Base-by-base conservation (phyloP, 768 basidiomycete genomes). In the Collybia mongolica region DNA sequence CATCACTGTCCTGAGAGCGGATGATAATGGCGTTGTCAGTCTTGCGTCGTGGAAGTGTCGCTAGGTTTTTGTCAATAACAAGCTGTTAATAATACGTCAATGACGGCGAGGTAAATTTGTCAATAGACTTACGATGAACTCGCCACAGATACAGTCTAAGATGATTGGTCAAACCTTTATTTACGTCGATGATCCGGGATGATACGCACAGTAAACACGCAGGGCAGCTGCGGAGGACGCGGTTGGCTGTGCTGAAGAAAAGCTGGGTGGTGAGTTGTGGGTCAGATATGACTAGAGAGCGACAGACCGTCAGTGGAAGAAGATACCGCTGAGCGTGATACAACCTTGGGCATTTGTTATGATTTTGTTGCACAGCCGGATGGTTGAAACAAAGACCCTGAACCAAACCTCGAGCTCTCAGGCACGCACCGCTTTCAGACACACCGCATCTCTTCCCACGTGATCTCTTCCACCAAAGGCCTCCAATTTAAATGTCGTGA, bases 251-350 rank as follows among this genome's bases (percentile, higher is more conserved):
- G 88, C 89, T 92, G 64, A 29, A 61, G 58, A 49, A 38, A 45
- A 42, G 24, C 46, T 52, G 22, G 14, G 28, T 22, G 44, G 51
- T 45, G n/a, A 47, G 36, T 39, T 24, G 24, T 17, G 20, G 19
- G 22, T 36, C 29, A 35, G 8, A 17, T 22, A 23, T 19, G 36
- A 14, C 22, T 35, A 32, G 20, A 40, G 40, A 41, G 2, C 32
- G 5, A 68, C 79, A 54, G 45, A 90, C 90, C 90, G 64, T 91
- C 88, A 29, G 90, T 84, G 3, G 92, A 94, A 2, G 92, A 90
- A 7, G 93, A 93, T 53, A 93, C 82, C 3, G 90, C 86, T 37
- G 90, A 93, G 56, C 91, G 82, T 2, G 92, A 93, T 61, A 94
- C 81, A 54, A 97, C 90, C 68, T 95, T 95, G 46, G 93, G 93